phyloP scores from a whole-genome alignment of 2,329 filamentous ascomycete species.

The Cercospora beticola region DNA sequence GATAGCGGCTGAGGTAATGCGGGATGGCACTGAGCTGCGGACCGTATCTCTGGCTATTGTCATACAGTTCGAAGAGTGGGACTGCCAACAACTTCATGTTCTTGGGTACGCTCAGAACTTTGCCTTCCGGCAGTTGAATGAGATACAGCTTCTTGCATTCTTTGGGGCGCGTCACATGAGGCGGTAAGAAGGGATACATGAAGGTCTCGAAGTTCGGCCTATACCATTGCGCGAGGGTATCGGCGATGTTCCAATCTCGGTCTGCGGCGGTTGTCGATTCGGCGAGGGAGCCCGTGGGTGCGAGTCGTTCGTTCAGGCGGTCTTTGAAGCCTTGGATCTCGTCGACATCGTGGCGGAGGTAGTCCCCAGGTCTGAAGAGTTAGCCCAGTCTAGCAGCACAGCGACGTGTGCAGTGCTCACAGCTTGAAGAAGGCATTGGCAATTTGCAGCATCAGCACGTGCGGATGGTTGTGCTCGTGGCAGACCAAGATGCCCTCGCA shows the following conservation, averaged over 20 bases:
- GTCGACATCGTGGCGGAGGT: conserved; percentile 83
- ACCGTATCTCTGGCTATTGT: conserved; percentile 92
- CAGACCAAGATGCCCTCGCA: conserved; percentile 97
- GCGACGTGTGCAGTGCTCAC: conserved; percentile 40
- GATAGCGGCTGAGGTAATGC: conserved; percentile 89
- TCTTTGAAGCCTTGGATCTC: conserved; percentile 94
- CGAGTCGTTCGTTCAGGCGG: conserved; percentile 86
- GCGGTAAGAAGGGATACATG: conserved; percentile 98
- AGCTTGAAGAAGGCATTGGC: conserved; percentile 99
- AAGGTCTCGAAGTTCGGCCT: conserved; percentile 98
- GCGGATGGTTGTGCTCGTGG: conserved; percentile 98
- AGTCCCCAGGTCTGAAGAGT: conserved; percentile 76
- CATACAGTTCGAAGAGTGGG: conserved; percentile 95
- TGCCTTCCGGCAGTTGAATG: conserved; percentile 88
- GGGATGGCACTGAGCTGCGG: conserved; percentile 96
- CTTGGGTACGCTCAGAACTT: conserved; percentile 94
- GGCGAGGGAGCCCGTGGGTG: conserved; percentile 72
- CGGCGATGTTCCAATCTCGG: conserved; percentile 84
- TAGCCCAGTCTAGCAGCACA: background rate
- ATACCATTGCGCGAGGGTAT: conserved; percentile 98
- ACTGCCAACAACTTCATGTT: conserved; percentile 99
- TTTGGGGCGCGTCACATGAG: conserved; percentile 93
- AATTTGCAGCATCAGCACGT: conserved; percentile 98
- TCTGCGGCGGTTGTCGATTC: conserved; percentile 61
- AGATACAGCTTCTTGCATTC: conserved; percentile 99